Evolutionary conservation across 108 stramenopile genomes (phyloP).

Genomic region (Parmales sp.): DNA sequence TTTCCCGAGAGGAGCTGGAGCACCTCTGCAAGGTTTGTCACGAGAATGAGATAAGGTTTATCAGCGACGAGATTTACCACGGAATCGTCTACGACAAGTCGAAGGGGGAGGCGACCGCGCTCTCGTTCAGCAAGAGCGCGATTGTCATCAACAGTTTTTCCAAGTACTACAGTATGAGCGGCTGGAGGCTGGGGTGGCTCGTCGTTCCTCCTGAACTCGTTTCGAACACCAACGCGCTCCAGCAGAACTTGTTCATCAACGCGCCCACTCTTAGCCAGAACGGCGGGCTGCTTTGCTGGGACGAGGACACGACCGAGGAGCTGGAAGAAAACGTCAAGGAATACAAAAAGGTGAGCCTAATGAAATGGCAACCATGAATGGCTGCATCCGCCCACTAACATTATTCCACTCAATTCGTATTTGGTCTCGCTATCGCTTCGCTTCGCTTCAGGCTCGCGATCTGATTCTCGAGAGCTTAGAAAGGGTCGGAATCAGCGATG

Average conservation of each 20-base stretch:
- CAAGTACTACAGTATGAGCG: conserved; percentile 90
- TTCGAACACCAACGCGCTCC: conserved; percentile 60
- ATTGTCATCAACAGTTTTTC: conserved; percentile 84
- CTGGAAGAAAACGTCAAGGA: conserved; percentile 62
- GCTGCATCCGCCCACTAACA: not conserved
- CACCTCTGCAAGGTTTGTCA: conserved; percentile 71
- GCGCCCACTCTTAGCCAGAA: conserved; percentile 81
- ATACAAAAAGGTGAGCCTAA: conserved; percentile 46
- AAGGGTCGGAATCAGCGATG: conserved; percentile 36
- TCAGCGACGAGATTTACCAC: conserved; percentile 91
- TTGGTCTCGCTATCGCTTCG: not conserved
- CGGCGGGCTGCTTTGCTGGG: conserved; percentile 68
- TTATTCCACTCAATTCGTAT: not conserved
- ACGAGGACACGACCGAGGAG: conserved; percentile 53
- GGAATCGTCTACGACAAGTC: conserved; percentile 57
- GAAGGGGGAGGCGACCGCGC: conserved; percentile 68
- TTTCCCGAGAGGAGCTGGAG: conserved; percentile 56
- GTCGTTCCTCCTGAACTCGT: conserved; percentile 52
- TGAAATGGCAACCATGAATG: not conserved
- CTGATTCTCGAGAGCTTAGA: conserved; percentile 45
- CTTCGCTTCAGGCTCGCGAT: not conserved
- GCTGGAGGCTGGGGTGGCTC: conserved; percentile 88
- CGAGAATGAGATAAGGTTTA: conserved; percentile 58
- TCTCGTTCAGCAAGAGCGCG: conserved; percentile 48
- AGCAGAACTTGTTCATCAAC: conserved; percentile 90